Base-by-base conservation (phyloP, 139 green algal species). In the Chlorokybus atmophyticus region DNA sequence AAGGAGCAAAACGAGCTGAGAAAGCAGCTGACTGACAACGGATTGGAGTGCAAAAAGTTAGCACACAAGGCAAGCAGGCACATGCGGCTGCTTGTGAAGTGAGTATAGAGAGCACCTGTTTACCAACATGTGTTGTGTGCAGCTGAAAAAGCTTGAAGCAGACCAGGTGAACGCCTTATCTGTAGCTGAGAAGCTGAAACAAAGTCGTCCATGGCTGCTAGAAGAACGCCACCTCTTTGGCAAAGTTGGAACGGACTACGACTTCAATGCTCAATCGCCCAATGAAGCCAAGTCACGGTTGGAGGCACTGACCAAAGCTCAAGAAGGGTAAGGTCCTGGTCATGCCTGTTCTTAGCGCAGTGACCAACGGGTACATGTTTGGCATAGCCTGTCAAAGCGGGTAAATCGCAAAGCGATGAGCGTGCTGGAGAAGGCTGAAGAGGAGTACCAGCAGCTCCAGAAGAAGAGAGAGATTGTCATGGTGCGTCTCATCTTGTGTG, bases 391-490 rank as follows among this genome's bases (percentile, higher is more conserved):
- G 7, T 42, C 52, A 14, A 79, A 79, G 52, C 50, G 48, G 7
- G 67, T 93, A 19, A 93, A 93, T 78, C 83, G 82, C 38, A 82
- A 82, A 54, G 80, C 90, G 29, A 79, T 93, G 58, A 66, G 68
- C 28, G 89, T 93, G 82, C 90, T 94, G 67, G 82, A 96, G 57
- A 84, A 86, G 64, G 80, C 82, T 4, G 83, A 96, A 72, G 28
- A 55, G 7, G 87, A 96, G 78, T 93, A 87, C 66, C 40, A 58
- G 17, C 66, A 82, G 56, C 80, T 96, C 38, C 62, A 68, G 27
- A 67, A 77, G 10, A 94, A 94, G 71, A 84, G 82, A 55, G 53
- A 73, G 30, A 87, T 84, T 29, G 73, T 87, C 29, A 59, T 55
- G 32, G 60, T 69, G 30, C 17, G 42, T 68, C 10, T 44, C 35